A percentile compares a stretch with the other conserved stretches of the same genome.
Evolutionary conservation across 2,329 filamentous ascomycete genomes (phyloP).

Genomic region (Verticillium longisporum): DNA sequence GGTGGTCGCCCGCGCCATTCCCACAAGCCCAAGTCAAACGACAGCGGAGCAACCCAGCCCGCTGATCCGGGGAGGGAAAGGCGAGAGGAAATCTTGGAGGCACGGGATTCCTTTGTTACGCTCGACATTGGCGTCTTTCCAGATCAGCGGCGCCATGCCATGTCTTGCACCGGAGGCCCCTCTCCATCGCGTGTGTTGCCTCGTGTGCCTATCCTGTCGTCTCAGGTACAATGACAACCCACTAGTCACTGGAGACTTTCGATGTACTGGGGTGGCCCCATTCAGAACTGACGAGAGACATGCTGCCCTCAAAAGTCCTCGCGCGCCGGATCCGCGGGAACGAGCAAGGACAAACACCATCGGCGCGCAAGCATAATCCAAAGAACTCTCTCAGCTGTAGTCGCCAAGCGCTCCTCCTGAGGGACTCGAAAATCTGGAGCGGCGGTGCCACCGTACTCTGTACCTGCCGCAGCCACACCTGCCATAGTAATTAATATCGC

Average conservation of each 20-base stretch:
- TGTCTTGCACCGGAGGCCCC: neutral
- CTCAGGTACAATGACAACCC: neutral
- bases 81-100: neutral
- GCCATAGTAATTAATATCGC: neutral
- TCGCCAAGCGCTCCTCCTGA: neutral
- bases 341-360: no score
- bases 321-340: no score
- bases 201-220: neutral
- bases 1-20: neutral
- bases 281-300: no score
- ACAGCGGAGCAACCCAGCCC: constrained; percentile 10
- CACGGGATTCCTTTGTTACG: neutral
- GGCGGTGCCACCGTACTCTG: neutral
- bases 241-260: neutral
- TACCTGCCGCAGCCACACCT: neutral
- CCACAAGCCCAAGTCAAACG: constrained; percentile 1
- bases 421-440: neutral
- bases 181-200: neutral
- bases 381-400: neutral
- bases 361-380: no score
- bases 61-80: constrained; percentile 9
- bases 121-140: neutral
- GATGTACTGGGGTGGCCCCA: neutral
- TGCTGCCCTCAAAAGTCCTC: no score
- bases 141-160: neutral